Evolutionary conservation across 2,329 filamentous ascomycete genomes (phyloP).

Genomic region (Phaeosphaeria sp.): DNA sequence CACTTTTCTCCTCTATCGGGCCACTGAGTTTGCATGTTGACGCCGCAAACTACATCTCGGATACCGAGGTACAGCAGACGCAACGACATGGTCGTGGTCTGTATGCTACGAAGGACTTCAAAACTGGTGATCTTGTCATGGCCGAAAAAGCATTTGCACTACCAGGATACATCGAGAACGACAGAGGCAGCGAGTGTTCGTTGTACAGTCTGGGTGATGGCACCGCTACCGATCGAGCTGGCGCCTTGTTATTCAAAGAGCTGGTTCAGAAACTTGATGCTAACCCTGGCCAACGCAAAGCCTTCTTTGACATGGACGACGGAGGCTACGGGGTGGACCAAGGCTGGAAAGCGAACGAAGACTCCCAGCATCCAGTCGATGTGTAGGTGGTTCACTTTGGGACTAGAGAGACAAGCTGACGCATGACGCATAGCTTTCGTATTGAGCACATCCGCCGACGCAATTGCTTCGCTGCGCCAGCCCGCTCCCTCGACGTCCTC

Average conservation of each 20-base stretch:
- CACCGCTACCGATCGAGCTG: conserved; percentile 44
- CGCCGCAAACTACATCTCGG: conserved; percentile 28
- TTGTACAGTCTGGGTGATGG: conserved; percentile 29
- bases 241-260: conserved; percentile 50
- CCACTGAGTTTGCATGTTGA: conserved; percentile 31
- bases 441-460: conserved; percentile 52
- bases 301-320: conserved; percentile 46
- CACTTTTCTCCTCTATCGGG: conserved; percentile 28
- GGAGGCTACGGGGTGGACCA: conserved; percentile 34
- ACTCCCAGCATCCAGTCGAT: conserved; percentile 49
- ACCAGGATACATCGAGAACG: conserved; percentile 47
- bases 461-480: conserved; percentile 54
- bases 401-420: background rate
- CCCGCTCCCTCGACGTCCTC: conserved; percentile 24
- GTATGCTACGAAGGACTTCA: conserved; percentile 58
- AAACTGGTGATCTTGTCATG: conserved; percentile 60
- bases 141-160: conserved; percentile 63
- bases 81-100: conserved; percentile 55
- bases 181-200: conserved; percentile 24
- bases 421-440: conserved; percentile 45
- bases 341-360: conserved; percentile 44
- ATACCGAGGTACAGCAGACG: conserved; percentile 46
- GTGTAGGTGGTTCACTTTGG: conserved; percentile 27
- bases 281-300: conserved; percentile 44
- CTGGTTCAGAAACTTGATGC: conserved; percentile 57